Percentiles rank a stretch among this genome's conserved stretches.
Evolutionary conservation across 1,284 basidiomycete species (phyloP).

Genomic region (Tausonia pullulans): DNA sequence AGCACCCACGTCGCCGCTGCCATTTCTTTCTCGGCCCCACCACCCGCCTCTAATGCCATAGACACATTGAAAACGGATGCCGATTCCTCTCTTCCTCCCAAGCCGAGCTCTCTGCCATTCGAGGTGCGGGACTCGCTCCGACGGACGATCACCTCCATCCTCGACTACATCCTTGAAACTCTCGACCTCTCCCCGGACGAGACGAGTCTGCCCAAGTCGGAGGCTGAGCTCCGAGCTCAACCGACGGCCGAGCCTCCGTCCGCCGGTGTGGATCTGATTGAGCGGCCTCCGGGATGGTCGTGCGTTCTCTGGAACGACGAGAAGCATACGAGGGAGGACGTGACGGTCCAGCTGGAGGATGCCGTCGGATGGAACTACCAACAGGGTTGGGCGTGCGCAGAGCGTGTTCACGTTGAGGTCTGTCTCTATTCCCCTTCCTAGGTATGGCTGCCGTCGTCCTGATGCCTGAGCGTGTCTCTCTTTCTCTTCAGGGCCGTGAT

Average conservation of each 20-base stretch:
- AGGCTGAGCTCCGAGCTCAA: slow-evolving; percentile 58
- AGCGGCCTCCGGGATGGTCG: slow-evolving; percentile 1
- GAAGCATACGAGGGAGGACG: slow-evolving; percentile 86
- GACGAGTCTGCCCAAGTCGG: slow-evolving; percentile 52
- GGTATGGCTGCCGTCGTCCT: no score
- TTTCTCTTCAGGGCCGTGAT: slow-evolving; percentile 54
- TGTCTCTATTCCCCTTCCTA: slow-evolving; percentile 11
- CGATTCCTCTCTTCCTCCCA: no score
- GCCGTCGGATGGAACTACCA: slow-evolving; percentile 49
- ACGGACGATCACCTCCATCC: slow-evolving; percentile 58
- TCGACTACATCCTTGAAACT: slow-evolving; percentile 77
- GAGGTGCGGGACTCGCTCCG: slow-evolving; percentile 58
- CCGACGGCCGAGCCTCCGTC: slow-evolving; percentile 57
- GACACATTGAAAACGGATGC: not conserved
- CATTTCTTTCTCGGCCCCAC: not conserved
- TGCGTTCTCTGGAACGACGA: slow-evolving; percentile 89
- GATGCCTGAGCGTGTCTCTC: not conserved
- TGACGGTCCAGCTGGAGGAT: slow-evolving; percentile 67
- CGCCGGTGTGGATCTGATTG: slow-evolving; percentile 18
- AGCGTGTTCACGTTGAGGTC: slow-evolving; percentile 57
- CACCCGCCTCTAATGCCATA: not conserved
- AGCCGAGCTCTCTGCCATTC: no score
- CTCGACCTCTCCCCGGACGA: slow-evolving; percentile 77
- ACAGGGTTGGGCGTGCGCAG: slow-evolving; percentile 54
- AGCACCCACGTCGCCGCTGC: no score